Conservation (phyloP, 768 basidiomycete species). For the Strobilomyces confusus region DNA sequence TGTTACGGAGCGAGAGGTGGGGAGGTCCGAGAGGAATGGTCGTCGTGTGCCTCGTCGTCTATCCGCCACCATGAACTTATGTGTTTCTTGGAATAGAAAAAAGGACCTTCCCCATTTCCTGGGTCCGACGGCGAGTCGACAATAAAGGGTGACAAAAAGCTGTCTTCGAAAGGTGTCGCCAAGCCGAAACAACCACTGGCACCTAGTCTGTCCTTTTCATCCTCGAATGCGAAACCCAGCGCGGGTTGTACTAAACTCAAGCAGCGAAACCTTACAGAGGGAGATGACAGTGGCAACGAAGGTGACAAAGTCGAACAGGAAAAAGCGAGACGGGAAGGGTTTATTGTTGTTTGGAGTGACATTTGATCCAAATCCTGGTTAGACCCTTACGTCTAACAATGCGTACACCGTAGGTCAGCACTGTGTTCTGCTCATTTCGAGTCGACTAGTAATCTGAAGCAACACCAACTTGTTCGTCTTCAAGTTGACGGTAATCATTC, state of each 20-base stretch:
- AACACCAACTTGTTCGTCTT: not conserved
- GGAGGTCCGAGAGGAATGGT: conserved; percentile 65
- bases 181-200: conserved; percentile 21
- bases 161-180: conserved; percentile 13
- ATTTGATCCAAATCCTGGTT: conserved; percentile 16
- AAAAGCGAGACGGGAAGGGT: conserved; percentile 46
- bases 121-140: conserved; percentile 30
- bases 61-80: conserved; percentile 6
- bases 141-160: conserved; percentile 29
- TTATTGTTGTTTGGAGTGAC: conserved; percentile 35
- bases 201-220: conserved; percentile 39
- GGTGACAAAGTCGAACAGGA: conserved; percentile 43
- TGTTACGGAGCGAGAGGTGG: conserved; percentile 67
- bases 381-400: no score
- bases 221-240: conserved; percentile 26
- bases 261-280: conserved; percentile 35
- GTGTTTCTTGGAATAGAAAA: conserved; percentile 42
- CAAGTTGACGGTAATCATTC: no score
- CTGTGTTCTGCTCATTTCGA: no score
- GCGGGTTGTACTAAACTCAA: conserved; percentile 26
- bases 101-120: conserved; percentile 54
- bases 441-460: not conserved
- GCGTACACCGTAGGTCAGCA: conserved; percentile 3
- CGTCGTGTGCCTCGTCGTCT: not conserved
- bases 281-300: conserved; percentile 26